phyloP scores from a whole-genome alignment of 345 rosid species.

The Salix dunnii region DNA sequence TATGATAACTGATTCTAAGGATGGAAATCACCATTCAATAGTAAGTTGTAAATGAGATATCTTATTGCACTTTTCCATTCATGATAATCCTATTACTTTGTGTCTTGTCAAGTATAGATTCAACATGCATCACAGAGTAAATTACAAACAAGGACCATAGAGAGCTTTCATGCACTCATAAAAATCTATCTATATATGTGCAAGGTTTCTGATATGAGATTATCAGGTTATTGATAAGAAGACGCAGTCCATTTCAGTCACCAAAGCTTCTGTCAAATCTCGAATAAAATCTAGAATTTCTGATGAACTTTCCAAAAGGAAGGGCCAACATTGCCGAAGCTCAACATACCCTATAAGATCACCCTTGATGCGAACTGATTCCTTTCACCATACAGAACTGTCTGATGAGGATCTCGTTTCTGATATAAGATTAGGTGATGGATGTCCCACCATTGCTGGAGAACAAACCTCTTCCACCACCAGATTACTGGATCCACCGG shows the following conservation, averaged over 20 bases:
- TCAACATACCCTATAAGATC: constrained; percentile 42
- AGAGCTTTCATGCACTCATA: not conserved
- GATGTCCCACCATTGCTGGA: constrained; percentile 10
- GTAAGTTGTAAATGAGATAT: constrained; percentile 25
- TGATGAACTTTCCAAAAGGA: constrained; percentile 56
- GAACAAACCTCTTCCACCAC: constrained; percentile 21
- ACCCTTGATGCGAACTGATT: constrained; percentile 19
- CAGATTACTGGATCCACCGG: constrained; percentile 24
- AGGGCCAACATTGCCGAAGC: constrained; percentile 49
- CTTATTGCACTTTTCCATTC: not conserved
- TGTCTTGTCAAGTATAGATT: not conserved
- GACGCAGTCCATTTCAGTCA: constrained; percentile 21
- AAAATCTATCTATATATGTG: not conserved
- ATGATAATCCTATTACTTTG: not conserved
- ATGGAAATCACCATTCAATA: constrained; percentile 1
- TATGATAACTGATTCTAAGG: constrained; percentile 6
- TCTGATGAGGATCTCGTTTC: constrained; percentile 16
- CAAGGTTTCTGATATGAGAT: constrained; percentile 19
- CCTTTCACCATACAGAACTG: constrained; percentile 25
- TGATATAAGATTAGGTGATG: constrained; percentile 14
- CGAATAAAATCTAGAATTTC: constrained; percentile 51
- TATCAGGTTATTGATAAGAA: constrained; percentile 40
- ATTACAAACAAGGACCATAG: no score
- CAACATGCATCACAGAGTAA: not conserved
- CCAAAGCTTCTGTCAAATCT: constrained; percentile 53